Base-by-base conservation (phyloP, 78 protist genomes). In the Parvularia atlantis region DNA sequence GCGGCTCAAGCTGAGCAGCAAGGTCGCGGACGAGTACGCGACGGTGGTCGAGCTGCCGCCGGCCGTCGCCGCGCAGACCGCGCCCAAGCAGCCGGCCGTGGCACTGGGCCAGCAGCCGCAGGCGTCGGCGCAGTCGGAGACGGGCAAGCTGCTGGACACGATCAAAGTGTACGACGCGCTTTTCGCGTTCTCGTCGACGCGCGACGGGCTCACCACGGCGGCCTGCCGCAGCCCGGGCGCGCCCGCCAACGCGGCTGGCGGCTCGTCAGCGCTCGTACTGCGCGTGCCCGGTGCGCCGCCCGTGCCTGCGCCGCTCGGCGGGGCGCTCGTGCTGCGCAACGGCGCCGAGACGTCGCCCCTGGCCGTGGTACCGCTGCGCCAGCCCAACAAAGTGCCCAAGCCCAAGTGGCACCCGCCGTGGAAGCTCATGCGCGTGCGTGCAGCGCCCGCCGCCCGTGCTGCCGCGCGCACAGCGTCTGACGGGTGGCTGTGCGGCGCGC, bases 341-440 rank as follows among this genome's bases (percentile, higher is more conserved):
- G 7, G 61, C 61, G 19, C 33, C 30, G 10, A 22, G 28, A 36
- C 24, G 30, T 2, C 35, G 46, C 9, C 46, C 46, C 19, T 4
- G 46, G 4, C 46, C 19, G 19, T 41, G 19, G 46, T 41, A 4
- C 46, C 9, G 46, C 46, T 10, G 46, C 4, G 19, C 9, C 46
- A 41, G 19, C 4, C 46, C 19, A 4, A 41, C 46, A 20, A 0
- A 31, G n/a, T 52, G 31, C 73, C 72, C 13, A 64, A 65, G 66
- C 80, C 80, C 1, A 6, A 17, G 20, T 74, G 80, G 80, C 80
- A 65, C 39, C 46, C 80, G 31, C 80, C 69, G 30, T 74, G 80
- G 80, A 74, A 63, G 67, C 70, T 74, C 26, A 30, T 35, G 50
- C 62, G 80, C 1, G 71, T 70, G 0, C 24, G 24, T 67, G 69